A percentile compares a stretch with the other conserved stretches of the same genome.
phyloP scores from a whole-genome alignment of 495 filamentous ascomycete genomes.

The Aspergillus saccharolyticus region DNA sequence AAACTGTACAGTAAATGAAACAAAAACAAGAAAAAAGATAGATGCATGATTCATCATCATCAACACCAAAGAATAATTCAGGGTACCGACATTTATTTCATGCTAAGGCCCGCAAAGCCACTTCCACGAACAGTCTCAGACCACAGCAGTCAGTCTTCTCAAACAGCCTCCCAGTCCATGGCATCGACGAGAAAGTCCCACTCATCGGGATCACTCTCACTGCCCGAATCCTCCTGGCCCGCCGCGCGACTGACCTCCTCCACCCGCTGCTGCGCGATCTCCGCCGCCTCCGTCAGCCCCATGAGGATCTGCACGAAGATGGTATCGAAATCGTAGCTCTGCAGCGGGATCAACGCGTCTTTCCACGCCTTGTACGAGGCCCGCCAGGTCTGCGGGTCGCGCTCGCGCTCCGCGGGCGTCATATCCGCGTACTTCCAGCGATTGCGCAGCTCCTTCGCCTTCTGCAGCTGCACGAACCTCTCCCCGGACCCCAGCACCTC shows the following conservation, averaged over 20 bases:
- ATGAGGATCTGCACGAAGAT: conserved; percentile 44
- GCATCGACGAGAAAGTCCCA: conserved; percentile 2
- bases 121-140: too few relatives aligned
- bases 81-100: too few relatives aligned
- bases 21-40: too few relatives aligned
- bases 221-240: not conserved
- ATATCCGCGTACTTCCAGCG: conserved; percentile 59
- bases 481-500: conserved; percentile 43
- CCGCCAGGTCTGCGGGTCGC: conserved; percentile 9
- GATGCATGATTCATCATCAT: too few relatives aligned
- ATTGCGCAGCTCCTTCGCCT: conserved; percentile 62
- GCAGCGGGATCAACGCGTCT: conserved; percentile 29
- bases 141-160: not conserved
- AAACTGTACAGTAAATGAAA: too few relatives aligned
- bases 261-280: not conserved
- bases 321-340: conserved; percentile 50
- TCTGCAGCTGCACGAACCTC: conserved; percentile 43
- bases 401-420: conserved; percentile 31
- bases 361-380: not conserved
- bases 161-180: conserved; percentile 3
- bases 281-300: conserved; percentile 34
- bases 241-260: not conserved
- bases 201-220: not conserved
- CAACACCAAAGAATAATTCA: too few relatives aligned
- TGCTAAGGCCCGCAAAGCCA: too few relatives aligned